Conservation (phyloP, 176 grass and related monocot species). For the Carex scoparia region DNA sequence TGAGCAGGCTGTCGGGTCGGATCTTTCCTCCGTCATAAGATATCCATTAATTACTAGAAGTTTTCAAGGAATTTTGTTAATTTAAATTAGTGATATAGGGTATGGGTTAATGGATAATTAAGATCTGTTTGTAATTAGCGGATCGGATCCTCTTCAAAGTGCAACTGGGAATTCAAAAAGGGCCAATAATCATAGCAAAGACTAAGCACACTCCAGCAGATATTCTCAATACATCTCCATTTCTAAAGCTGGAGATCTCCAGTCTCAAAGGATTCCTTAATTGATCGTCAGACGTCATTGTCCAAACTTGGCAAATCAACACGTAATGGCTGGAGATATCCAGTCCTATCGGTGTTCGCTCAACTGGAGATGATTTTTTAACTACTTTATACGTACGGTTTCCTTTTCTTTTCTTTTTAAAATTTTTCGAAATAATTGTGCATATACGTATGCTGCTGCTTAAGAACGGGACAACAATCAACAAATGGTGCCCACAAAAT, state of each 20-base stretch:
- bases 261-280: not conserved
- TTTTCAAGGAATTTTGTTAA: not conserved
- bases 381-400: not conserved
- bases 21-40: not conserved
- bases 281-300: no score
- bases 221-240: not conserved
- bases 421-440: not conserved
- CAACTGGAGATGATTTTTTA: not conserved
- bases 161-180: not conserved
- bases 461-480: conserved; percentile 19
- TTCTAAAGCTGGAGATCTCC: not conserved
- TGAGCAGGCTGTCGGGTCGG: not conserved
- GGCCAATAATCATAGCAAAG: conserved; percentile 5
- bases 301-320: no score
- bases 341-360: not conserved
- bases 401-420: not conserved
- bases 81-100: not conserved
- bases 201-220: not conserved
- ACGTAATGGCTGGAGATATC: no score
- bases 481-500: conserved; percentile 1
- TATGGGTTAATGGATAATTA: not conserved
- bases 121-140: not conserved
- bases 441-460: conserved; percentile 6
- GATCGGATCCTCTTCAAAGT: not conserved
- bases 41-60: not conserved